phyloP scores from a whole-genome alignment of 306 rosid species.

The Lathyrus oleraceus region DNA sequence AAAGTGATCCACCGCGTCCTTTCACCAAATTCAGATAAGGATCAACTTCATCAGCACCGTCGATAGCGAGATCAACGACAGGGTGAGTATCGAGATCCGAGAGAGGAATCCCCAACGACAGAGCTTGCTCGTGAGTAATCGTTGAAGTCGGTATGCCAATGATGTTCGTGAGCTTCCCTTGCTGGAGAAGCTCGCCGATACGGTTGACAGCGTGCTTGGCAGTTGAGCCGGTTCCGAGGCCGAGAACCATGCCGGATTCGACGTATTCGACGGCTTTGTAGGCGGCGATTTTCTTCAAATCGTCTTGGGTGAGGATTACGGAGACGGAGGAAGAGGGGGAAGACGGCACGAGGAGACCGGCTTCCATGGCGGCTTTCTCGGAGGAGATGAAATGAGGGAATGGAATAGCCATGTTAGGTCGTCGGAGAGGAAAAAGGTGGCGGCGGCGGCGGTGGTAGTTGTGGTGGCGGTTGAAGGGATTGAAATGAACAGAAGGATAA shows the following conservation, averaged over 20 bases:
- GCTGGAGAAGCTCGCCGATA: constrained; percentile 75
- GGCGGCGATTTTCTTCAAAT: constrained; percentile 85
- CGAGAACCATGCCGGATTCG: constrained; percentile 86
- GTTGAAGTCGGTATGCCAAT: constrained; percentile 84
- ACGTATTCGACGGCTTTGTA: constrained; percentile 86
- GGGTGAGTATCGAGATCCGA: constrained; percentile 80
- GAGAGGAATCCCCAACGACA: constrained; percentile 68
- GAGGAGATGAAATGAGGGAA: constrained; percentile 56
- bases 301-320: constrained; percentile 69
- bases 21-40: constrained; percentile 70
- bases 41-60: constrained; percentile 94
- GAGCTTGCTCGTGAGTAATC: constrained; percentile 70
- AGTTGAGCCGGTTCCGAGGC: constrained; percentile 90
- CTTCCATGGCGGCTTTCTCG: constrained; percentile 61
- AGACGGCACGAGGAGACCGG: constrained; percentile 53
- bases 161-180: constrained; percentile 63
- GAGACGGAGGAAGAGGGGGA: constrained; percentile 47
- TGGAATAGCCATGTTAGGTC: constrained; percentile 52
- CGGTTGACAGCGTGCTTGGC: constrained; percentile 81
- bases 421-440: no score
- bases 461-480: neutral
- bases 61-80: constrained; percentile 71
- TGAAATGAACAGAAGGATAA: neutral
- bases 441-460: neutral
- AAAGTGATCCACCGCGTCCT: constrained; percentile 87